These are phyloP conservation scores for Aspergillus conjunctus DNA, from an alignment of 495 filamentous ascomycete genomes.

Conservation along the genomic window DNA sequence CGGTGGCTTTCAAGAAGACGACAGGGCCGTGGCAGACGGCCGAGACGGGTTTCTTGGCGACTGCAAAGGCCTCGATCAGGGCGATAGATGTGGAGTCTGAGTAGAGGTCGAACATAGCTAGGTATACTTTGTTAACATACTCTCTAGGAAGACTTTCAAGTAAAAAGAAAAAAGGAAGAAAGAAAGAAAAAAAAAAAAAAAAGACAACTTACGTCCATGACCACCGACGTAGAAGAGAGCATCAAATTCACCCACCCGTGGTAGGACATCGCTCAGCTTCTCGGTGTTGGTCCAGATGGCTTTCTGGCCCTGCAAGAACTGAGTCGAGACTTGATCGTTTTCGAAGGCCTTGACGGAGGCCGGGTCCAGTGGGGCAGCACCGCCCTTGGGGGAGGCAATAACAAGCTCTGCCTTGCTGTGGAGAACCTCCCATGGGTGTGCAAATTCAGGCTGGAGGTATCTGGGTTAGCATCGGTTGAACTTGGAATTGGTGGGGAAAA, in stretches of 20 bases:
- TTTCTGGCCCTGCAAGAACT: conserved; percentile 56
- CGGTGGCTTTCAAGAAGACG: conserved; percentile 60
- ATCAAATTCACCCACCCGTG: conserved; percentile 61
- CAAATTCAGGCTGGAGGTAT: conserved; percentile 64
- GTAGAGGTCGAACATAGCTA: conserved; percentile 66
- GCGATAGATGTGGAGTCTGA: conserved; percentile 51
- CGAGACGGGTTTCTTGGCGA: conserved; percentile 60
- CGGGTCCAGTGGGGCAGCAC: conserved; percentile 67
- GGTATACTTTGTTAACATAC: background rate
- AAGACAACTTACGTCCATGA: conserved; percentile 71
- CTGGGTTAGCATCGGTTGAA: background rate
- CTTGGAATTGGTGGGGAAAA: background rate
- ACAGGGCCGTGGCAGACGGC: conserved; percentile 72
- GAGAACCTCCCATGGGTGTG: conserved; percentile 68
- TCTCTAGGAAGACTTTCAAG: background rate
- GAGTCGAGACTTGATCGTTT: conserved; percentile 50
- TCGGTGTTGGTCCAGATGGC: conserved; percentile 65
- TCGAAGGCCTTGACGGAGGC: conserved; percentile 62
- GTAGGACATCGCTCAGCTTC: conserved; percentile 52
- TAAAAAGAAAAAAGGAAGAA: background rate
- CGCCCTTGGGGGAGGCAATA: conserved; percentile 69
- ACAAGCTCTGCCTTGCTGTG: conserved; percentile 54
- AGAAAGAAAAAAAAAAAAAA: background rate
- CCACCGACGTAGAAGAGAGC: conserved; percentile 76
- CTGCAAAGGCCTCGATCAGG: conserved; percentile 62